phyloP scores from a whole-genome alignment of 805 yeast species.

The Yamadazyma scolyti region DNA sequence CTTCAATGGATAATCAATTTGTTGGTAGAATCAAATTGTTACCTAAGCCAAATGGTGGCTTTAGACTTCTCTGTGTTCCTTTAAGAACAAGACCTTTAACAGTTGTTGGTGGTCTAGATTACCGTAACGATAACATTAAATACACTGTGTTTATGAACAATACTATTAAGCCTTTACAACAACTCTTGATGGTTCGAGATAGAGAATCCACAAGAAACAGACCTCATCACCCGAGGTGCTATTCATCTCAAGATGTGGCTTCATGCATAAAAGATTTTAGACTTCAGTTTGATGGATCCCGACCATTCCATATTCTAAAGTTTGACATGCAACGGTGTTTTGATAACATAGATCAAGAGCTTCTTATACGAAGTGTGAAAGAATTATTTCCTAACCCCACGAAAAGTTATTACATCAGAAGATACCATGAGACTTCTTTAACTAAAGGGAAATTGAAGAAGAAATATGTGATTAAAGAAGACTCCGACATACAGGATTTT shows the following conservation, averaged over 20 bases:
- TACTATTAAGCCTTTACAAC: slow-evolving; percentile 8
- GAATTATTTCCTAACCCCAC: slow-evolving; percentile 27
- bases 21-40: slow-evolving; percentile 17
- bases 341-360: slow-evolving; percentile 60
- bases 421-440: slow-evolving; percentile 14
- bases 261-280: slow-evolving; percentile 35
- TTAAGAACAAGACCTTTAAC: slow-evolving; percentile 12
- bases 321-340: slow-evolving; percentile 78
- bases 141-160: slow-evolving; percentile 17
- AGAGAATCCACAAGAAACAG: slow-evolving; percentile 3
- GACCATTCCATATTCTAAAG: slow-evolving; percentile 49
- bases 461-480: slow-evolving; percentile 10
- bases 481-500: no score
- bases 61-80: slow-evolving; percentile 61
- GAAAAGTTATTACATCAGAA: slow-evolving; percentile 18
- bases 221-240: slow-evolving; percentile 21
- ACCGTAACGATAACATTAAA: slow-evolving; percentile 7
- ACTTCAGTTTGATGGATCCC: slow-evolving; percentile 7
- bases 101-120: not conserved
- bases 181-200: slow-evolving; percentile 9
- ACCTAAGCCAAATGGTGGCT: slow-evolving; percentile 58
- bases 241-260: slow-evolving; percentile 47
- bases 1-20: slow-evolving; percentile 7
- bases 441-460: no score
- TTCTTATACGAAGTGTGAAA: slow-evolving; percentile 31